A percentile compares a stretch with the other conserved stretches of the same genome.
phyloP scores from a whole-genome alignment of 768 basidiomycete genomes.

The Krasilnikovozyma curviuscula region DNA sequence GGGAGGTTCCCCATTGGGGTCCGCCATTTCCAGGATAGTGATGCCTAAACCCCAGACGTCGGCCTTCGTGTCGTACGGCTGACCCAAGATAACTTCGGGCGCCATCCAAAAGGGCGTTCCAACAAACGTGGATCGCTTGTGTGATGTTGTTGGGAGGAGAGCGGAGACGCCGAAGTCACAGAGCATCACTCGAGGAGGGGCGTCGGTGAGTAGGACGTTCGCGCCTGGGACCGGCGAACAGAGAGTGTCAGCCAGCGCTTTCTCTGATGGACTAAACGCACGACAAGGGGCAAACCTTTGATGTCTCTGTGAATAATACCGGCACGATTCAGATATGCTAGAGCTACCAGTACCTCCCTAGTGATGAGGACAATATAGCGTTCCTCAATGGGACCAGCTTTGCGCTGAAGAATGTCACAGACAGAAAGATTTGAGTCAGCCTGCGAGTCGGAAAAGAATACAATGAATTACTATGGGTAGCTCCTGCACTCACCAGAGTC shows the following conservation, averaged over 20 bases:
- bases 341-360: slow-evolving; percentile 68
- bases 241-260: background rate
- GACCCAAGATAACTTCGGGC: slow-evolving; percentile 75
- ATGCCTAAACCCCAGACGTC: slow-evolving; percentile 98
- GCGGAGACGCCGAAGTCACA: slow-evolving; percentile 98
- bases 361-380: slow-evolving; percentile 69
- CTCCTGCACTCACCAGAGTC: slow-evolving; percentile 36
- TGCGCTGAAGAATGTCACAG: slow-evolving; percentile 36
- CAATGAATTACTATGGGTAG: background rate
- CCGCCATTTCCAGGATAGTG: slow-evolving; percentile 80
- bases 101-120: slow-evolving; percentile 99
- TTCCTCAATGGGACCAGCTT: slow-evolving; percentile 68
- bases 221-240: slow-evolving; percentile 37
- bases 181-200: slow-evolving; percentile 75
- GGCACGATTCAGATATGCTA: slow-evolving; percentile 79
- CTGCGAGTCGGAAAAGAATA: background rate
- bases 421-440: background rate
- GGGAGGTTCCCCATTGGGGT: slow-evolving; percentile 68
- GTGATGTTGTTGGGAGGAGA: slow-evolving; percentile 44
- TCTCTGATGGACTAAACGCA: background rate
- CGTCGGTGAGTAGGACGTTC: slow-evolving; percentile 67
- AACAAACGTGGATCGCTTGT: slow-evolving; percentile 82
- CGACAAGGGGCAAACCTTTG: slow-evolving; percentile 34
- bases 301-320: slow-evolving; percentile 93
- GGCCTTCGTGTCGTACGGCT: slow-evolving; percentile 90